Conservation (phyloP, 2,329 filamentous ascomycete species). For the Dichotomopilus funicola region DNA sequence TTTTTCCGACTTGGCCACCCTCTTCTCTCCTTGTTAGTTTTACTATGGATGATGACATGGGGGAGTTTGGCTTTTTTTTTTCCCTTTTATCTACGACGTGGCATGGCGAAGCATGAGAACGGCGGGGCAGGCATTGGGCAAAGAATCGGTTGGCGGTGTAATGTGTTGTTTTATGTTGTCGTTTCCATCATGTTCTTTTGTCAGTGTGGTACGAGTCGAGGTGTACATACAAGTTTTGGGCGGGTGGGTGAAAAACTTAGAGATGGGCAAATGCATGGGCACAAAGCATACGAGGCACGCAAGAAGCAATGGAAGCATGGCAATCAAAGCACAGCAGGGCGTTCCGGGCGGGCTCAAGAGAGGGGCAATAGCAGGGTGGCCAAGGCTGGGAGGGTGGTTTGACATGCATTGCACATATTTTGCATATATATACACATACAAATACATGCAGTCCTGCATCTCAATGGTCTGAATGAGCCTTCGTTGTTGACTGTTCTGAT, state of each 20-base stretch:
- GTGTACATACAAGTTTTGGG: too few species aligned
- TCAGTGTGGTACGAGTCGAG: background rate
- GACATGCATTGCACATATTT: background rate
- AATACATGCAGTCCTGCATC: background rate
- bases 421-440: background rate
- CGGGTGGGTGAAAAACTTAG: too few species aligned
- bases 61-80: background rate
- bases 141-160: background rate
- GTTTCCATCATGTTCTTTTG: background rate
- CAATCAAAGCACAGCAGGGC: too few species aligned
- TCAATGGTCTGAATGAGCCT: background rate
- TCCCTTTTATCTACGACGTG: background rate
- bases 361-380: too few species aligned
- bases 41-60: conserved; percentile 2
- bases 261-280: too few species aligned
- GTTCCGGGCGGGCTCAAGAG: too few species aligned
- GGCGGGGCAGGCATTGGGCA: background rate
- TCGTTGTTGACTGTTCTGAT: background rate
- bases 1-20: background rate
- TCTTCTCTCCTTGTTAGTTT: background rate
- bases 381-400: background rate
- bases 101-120: conserved; percentile 6
- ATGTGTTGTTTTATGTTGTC: background rate
- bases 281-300: too few species aligned
- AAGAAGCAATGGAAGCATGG: too few species aligned